Percentiles rank a stretch among this genome's conserved stretches.
These are phyloP conservation scores for Amylostereum chailletii DNA, from an alignment of 1,284 basidiomycete species.

Conservation along the genomic window DNA sequence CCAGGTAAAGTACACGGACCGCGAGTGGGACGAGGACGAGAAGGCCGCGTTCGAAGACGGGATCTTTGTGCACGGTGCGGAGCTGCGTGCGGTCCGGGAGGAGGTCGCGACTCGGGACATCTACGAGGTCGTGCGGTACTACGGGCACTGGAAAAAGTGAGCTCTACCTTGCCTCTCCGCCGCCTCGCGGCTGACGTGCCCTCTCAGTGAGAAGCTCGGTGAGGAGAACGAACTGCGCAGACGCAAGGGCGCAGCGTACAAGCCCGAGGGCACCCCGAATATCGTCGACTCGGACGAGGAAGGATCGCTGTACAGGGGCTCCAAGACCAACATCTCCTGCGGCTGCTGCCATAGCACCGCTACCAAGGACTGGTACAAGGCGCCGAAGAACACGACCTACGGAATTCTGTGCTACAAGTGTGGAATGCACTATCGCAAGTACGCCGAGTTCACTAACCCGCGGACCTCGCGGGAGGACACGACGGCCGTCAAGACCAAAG, in stretches of 20 bases:
- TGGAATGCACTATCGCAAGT: slow-evolving; percentile 80
- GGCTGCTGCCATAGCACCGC: slow-evolving; percentile 73
- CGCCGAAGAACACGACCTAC: slow-evolving; percentile 59
- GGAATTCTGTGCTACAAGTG: slow-evolving; percentile 72
- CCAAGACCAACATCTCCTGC: slow-evolving; percentile 53
- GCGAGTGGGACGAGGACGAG: slow-evolving; percentile 68
- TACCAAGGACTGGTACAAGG: slow-evolving; percentile 78
- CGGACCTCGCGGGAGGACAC: slow-evolving; percentile 62
- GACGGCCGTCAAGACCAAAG: slow-evolving; percentile 34
- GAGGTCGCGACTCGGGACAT: slow-evolving; percentile 65
- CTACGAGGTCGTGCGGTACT: slow-evolving; percentile 76
- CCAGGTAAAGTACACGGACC: slow-evolving; percentile 60
- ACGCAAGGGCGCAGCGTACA: slow-evolving; percentile 35
- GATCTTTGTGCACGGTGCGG: slow-evolving; percentile 63
- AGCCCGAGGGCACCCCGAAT: slow-evolving; percentile 13
- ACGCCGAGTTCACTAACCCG: slow-evolving; percentile 76
- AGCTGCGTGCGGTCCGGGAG: slow-evolving; percentile 70
- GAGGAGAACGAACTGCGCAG: slow-evolving; percentile 54
- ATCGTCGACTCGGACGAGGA: slow-evolving; percentile 50
- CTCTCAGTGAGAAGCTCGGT: slow-evolving; percentile 46
- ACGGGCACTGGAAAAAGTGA: slow-evolving; percentile 81
- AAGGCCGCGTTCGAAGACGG: slow-evolving; percentile 68
- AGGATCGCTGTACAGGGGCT: slow-evolving; percentile 47
- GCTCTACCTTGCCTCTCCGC: slow-evolving; percentile 10
- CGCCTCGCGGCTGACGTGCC: slow-evolving; percentile 7